phyloP scores from a whole-genome alignment of 2,329 filamentous ascomycete genomes.

The Cladosporium sp. region DNA sequence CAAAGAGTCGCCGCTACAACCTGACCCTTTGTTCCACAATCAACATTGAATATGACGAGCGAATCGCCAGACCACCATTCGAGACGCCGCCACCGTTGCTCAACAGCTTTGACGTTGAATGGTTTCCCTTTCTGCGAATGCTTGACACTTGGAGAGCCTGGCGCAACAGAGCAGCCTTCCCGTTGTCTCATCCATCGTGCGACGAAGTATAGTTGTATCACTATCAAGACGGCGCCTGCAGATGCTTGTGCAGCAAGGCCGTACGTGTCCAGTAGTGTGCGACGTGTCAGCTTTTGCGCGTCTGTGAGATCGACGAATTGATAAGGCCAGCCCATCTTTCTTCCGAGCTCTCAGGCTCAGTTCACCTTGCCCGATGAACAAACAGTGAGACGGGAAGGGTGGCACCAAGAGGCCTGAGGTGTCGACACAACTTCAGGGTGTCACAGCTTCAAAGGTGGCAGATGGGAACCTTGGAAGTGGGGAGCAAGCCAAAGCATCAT shows the following conservation, averaged over 20 bases:
- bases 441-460: no score
- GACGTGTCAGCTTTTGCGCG: conserved; percentile 47
- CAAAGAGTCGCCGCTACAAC: conserved; percentile 47
- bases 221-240: conserved; percentile 42
- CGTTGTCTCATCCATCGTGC: conserved; percentile 28
- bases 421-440: background rate
- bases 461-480: background rate
- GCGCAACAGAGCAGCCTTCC: conserved; percentile 6
- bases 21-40: conserved; percentile 47
- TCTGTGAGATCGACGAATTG: conserved; percentile 50
- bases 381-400: no score
- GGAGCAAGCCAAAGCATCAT: background rate
- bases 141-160: conserved; percentile 8
- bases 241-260: conserved; percentile 55
- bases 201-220: conserved; percentile 40
- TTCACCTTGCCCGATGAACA: no score
- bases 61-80: conserved; percentile 32
- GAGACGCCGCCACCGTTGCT: conserved; percentile 24
- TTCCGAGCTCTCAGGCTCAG: no score
- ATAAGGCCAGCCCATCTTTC: conserved; percentile 33
- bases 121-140: background rate
- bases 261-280: conserved; percentile 51
- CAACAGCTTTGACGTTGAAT: background rate
- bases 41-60: conserved; percentile 30
- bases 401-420: background rate